Percentiles rank a stretch among this genome's conserved stretches.
These are phyloP conservation scores for Blastobotrys peoriensis DNA, from an alignment of 805 yeast genomes.

Conservation along the genomic window DNA sequence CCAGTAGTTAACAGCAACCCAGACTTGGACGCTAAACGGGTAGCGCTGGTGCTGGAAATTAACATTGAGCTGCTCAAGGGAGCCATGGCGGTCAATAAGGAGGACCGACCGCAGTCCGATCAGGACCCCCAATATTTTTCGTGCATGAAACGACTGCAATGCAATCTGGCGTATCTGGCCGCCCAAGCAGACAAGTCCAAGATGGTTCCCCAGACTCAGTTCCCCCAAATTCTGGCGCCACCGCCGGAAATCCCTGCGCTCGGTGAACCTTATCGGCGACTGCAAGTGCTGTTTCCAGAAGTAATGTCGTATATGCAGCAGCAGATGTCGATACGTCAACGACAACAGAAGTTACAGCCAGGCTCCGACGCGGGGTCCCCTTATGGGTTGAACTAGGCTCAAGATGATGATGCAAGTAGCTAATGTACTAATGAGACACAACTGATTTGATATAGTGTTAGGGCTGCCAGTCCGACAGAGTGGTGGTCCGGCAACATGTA, in stretches of 20 bases:
- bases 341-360: slow-evolving; percentile 20
- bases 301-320: slow-evolving; percentile 19
- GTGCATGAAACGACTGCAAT: slow-evolving; percentile 31
- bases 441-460: too few relatives aligned
- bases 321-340: slow-evolving; percentile 20
- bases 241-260: slow-evolving; percentile 28
- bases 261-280: slow-evolving; percentile 26
- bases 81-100: slow-evolving; percentile 17
- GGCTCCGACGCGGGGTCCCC: neutral
- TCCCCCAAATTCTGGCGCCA: slow-evolving; percentile 29
- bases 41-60: slow-evolving; percentile 27
- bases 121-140: slow-evolving; percentile 17
- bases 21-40: slow-evolving; percentile 26
- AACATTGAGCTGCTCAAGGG: slow-evolving; percentile 26
- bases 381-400: too few relatives aligned
- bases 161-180: slow-evolving; percentile 32
- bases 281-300: slow-evolving; percentile 29
- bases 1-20: slow-evolving; percentile 1
- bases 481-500: too few relatives aligned
- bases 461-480: too few relatives aligned
- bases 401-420: neutral
- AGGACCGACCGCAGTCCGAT: slow-evolving; percentile 9
- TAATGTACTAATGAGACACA: too few relatives aligned
- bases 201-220: slow-evolving; percentile 14
- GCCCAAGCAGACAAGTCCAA: slow-evolving; percentile 25